These are phyloP conservation scores for Madurella mycetomatis DNA, from an alignment of 2,329 filamentous ascomycete genomes.

Conservation along the genomic window DNA sequence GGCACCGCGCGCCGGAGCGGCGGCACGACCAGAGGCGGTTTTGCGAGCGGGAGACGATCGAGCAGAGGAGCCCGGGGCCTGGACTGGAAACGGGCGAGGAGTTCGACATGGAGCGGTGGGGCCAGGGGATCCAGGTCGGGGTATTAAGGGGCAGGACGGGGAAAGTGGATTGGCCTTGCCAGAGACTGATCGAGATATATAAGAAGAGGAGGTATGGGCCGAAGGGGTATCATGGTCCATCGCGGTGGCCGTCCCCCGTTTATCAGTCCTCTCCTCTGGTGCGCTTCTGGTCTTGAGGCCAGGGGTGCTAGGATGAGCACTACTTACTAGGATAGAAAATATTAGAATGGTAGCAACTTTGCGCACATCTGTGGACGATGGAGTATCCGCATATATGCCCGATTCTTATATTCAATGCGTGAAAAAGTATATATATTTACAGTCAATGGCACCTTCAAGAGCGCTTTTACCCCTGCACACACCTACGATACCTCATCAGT, in stretches of 20 bases:
- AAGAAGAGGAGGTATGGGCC: conserved; percentile 1
- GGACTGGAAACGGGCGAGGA: neutral
- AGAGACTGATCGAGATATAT: neutral
- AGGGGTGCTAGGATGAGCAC: neutral
- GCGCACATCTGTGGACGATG: too few relatives aligned
- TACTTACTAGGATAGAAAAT: too few relatives aligned
- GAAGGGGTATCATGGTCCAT: neutral
- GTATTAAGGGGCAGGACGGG: neutral
- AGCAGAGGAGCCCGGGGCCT: neutral
- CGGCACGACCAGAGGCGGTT: neutral
- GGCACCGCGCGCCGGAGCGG: neutral
- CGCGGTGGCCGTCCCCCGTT: neutral
- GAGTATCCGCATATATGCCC: neutral
- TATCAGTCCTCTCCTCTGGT: neutral
- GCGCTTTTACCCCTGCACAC: too few relatives aligned
- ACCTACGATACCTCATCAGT: too few relatives aligned
- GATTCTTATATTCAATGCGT: neutral
- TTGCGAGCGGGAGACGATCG: neutral
- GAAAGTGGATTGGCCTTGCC: neutral
- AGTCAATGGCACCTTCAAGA: neutral
- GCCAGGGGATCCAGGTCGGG: neutral
- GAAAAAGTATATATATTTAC: neutral
- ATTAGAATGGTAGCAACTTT: too few relatives aligned
- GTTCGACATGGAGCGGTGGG: conserved; percentile 2
- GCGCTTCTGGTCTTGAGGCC: neutral